Evolutionary conservation across 257 asterid species (phyloP), one percentile per base, ranked within the genome.

Genomic region (Nicotiana benthamiana): DNA sequence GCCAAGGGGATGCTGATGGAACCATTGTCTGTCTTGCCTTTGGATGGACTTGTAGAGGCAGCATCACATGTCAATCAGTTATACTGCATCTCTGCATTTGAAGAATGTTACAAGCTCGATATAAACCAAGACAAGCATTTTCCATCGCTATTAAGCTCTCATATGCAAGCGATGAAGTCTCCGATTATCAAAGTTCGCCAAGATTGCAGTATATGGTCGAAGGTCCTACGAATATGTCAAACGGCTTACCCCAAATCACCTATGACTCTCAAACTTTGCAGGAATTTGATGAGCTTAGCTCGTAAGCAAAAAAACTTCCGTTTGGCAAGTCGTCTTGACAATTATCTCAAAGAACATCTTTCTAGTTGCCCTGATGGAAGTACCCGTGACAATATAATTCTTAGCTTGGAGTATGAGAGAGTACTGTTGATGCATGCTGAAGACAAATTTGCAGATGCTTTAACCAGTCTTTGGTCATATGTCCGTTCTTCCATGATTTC

Each of bases 141-240:
- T 75, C 87, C 85, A 82, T 86, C 93, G 63, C 85, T 95, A 81
- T 82, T 94, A 84, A 87, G 86, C 84, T 83, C 94, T 63, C 90
- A 92, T 87, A 90, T 96, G 72, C 90, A 91, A 85, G 87, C 90
- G 79, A 81, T 84, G 88, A 90, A 89, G 86, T 91, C 92, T 77
- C 94, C 95, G 56, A 89, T 90, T 83, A 82, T 89, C 86, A 84
- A 78, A 82, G 86, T 86, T 79, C 84, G 85, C 83, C 99, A 96
- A 86, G 98, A 96, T 88, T 92, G 99, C 89, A 89, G 85, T 88
- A 85, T 91, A 86, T 96, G 99, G 99, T 93, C 92, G 30, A 96
- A 96, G 91, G 93, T 92, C 83, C 85, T 92, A 79, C 99, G 98
- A 75, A 93, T 96, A 68, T 91, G 46, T 87, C 94, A 84, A 84